Conservation (phyloP, 2,329 filamentous ascomycete species). For the Onygena corvina region DNA sequence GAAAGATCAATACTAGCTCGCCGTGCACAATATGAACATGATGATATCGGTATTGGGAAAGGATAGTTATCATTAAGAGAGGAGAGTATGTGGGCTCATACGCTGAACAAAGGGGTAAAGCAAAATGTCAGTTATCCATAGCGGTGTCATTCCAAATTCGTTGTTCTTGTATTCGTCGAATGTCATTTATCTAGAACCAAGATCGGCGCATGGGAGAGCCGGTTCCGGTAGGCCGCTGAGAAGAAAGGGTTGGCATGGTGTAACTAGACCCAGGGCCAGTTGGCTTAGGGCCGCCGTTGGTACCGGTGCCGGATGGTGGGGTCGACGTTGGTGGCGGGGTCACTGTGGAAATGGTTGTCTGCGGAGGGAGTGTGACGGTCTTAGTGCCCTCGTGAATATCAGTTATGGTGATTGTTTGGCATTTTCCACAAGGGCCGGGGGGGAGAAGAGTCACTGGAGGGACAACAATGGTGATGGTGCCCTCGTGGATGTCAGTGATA, state of each 20-base stretch:
- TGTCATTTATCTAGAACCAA: not conserved
- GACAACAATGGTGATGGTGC: slow-evolving; percentile 21
- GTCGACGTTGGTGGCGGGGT: slow-evolving; percentile 6
- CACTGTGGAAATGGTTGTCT: not conserved
- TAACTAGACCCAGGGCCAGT: not conserved
- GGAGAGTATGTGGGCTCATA: not conserved
- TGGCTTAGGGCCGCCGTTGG: not conserved
- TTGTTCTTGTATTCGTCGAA: not conserved
- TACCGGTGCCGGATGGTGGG: slow-evolving; percentile 4
- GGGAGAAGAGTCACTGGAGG: slow-evolving; percentile 12
- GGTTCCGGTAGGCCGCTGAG: not conserved
- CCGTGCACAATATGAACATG: not conserved
- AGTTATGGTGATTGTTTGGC: not conserved
- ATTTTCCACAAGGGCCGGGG: not conserved
- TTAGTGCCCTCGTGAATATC: slow-evolving; percentile 4
- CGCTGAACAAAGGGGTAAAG: not conserved
- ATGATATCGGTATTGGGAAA: not conserved
- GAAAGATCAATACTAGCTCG: not conserved
- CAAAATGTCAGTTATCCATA: not conserved
- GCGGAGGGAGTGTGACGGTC: not conserved
- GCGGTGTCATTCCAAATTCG: not conserved
- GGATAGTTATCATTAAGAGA: not conserved
- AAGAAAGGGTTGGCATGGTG: not conserved
- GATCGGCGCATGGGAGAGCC: not conserved
- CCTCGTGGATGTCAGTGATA: slow-evolving; percentile 20